phyloP scores from a whole-genome alignment of 208 protist genomes.

The Crithidia fasciculata region DNA sequence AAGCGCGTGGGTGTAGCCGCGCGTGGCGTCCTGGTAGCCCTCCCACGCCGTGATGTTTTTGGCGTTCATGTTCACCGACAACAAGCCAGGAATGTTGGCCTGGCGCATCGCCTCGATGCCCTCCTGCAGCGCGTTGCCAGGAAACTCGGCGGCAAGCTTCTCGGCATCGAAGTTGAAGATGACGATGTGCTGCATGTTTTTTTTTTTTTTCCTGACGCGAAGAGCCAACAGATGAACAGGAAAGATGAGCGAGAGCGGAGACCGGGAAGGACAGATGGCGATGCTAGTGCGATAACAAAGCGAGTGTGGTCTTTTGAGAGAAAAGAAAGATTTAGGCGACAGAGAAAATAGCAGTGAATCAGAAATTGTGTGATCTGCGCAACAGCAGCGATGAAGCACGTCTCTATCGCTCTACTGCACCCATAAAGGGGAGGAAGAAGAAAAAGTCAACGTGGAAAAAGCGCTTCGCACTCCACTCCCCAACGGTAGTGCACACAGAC shows the following conservation, averaged over 20 bases:
- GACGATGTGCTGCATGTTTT: conserved; percentile 64
- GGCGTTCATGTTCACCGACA: conserved; percentile 54
- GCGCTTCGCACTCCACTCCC: no score
- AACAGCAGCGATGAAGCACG: no score
- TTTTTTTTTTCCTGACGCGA: not conserved
- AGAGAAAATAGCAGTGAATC: not conserved
- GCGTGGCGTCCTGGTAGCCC: conserved; percentile 59
- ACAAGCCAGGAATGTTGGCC: conserved; percentile 59
- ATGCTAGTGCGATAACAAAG: no score
- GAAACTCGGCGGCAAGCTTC: conserved; percentile 55
- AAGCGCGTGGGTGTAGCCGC: conserved; percentile 72
- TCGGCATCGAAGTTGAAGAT: conserved; percentile 61
- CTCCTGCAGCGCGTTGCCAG: conserved; percentile 41
- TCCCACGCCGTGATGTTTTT: conserved; percentile 49
- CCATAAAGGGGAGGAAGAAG: no score
- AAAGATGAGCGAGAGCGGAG: no score
- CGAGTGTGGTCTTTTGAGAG: no score
- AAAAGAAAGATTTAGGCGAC: no score
- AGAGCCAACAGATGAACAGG: no score
- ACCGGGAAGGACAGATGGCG: no score
- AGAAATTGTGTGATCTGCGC: not conserved
- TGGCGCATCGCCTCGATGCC: conserved; percentile 33
- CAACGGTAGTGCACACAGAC: no score
- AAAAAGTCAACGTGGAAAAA: no score
- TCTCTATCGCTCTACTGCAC: no score